Evolutionary conservation across 1,139 yeast species (phyloP).

Genomic region (Protomyces arabidopsidicola): DNA sequence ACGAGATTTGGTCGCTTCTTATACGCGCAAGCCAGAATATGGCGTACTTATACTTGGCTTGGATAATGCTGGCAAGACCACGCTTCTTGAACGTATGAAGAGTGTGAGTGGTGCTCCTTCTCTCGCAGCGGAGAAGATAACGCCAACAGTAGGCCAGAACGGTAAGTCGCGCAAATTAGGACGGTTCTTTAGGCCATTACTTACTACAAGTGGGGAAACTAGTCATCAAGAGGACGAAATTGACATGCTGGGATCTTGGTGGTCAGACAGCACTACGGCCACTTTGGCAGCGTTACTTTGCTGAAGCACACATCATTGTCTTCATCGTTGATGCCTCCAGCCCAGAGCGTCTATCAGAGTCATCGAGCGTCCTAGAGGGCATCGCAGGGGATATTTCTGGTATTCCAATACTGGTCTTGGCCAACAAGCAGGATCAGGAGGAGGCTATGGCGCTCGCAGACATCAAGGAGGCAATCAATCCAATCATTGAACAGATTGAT

Average conservation of each 20-base stretch:
- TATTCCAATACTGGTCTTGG: slow-evolving; percentile 87
- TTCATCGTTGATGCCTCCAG: slow-evolving; percentile 92
- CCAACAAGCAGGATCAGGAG: slow-evolving; percentile 88
- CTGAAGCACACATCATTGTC: slow-evolving; percentile 82
- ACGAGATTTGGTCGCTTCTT: slow-evolving; percentile 1
- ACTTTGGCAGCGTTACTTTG: slow-evolving; percentile 83
- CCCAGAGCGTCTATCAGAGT: slow-evolving; percentile 73
- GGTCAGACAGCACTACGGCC: slow-evolving; percentile 79
- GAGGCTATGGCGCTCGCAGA: slow-evolving; percentile 74
- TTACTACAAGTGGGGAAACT: slow-evolving; percentile 47
- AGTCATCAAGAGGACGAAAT: slow-evolving; percentile 36
- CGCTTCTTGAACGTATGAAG: slow-evolving; percentile 27
- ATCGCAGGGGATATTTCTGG: slow-evolving; percentile 51
- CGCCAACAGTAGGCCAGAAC: slow-evolving; percentile 70
- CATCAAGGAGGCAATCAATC: slow-evolving; percentile 73
- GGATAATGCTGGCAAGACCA: slow-evolving; percentile 93
- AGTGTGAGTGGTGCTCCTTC: neutral
- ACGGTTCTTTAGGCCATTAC: neutral
- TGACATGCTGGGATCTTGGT: slow-evolving; percentile 94
- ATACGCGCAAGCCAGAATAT: slow-evolving; percentile 45
- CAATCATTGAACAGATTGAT: slow-evolving; percentile 72
- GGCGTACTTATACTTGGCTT: slow-evolving; percentile 78
- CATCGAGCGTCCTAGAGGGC: slow-evolving; percentile 51
- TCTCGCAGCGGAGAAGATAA: neutral
- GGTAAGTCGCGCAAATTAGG: neutral